Evolutionary conservation across 2,329 filamentous ascomycete species (phyloP).

Genomic region (Beauveria bassiana): DNA sequence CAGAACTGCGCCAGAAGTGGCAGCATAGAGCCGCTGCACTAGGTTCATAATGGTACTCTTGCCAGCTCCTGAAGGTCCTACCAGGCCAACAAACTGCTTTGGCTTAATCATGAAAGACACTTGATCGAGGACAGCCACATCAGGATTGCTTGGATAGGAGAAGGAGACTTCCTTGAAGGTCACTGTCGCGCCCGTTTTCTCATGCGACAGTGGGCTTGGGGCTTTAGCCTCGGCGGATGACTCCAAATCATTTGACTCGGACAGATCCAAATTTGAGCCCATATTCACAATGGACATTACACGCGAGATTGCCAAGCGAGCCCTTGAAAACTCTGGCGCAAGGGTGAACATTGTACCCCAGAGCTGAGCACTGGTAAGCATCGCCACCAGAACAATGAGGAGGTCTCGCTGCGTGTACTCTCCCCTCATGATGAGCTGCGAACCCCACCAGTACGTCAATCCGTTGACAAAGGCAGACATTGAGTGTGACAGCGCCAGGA

Average conservation of each 20-base stretch:
- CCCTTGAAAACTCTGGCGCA: slow-evolving; percentile 1
- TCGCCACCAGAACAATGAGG: not conserved
- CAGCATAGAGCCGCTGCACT: slow-evolving; percentile 46
- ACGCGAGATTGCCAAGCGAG: not conserved
- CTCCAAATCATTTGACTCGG: not conserved
- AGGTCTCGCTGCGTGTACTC: not conserved
- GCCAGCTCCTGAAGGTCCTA: slow-evolving; percentile 39
- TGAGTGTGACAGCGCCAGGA: not conserved
- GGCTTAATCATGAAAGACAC: slow-evolving; percentile 29
- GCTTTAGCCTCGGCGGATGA: not conserved
- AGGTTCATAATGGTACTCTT: slow-evolving; percentile 41
- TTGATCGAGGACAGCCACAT: slow-evolving; percentile 38
- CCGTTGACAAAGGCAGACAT: not conserved
- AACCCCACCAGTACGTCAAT: slow-evolving; percentile 5
- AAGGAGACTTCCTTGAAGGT: slow-evolving; percentile 50
- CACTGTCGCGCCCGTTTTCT: slow-evolving; percentile 29
- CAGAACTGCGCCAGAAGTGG: slow-evolving; percentile 39
- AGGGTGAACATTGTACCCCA: slow-evolving; percentile 2
- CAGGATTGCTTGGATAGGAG: slow-evolving; percentile 52
- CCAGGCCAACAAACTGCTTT: slow-evolving; percentile 33
- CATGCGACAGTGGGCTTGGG: slow-evolving; percentile 23
- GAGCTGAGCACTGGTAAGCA: slow-evolving; percentile 5
- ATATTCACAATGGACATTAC: not conserved
- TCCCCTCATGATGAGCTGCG: not conserved
- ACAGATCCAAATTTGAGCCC: not conserved